Percentiles rank a stretch among this genome's conserved stretches.
These are phyloP conservation scores for Microdochium nivale DNA, from an alignment of 2,329 filamentous ascomycete species.

Conservation along the genomic window DNA sequence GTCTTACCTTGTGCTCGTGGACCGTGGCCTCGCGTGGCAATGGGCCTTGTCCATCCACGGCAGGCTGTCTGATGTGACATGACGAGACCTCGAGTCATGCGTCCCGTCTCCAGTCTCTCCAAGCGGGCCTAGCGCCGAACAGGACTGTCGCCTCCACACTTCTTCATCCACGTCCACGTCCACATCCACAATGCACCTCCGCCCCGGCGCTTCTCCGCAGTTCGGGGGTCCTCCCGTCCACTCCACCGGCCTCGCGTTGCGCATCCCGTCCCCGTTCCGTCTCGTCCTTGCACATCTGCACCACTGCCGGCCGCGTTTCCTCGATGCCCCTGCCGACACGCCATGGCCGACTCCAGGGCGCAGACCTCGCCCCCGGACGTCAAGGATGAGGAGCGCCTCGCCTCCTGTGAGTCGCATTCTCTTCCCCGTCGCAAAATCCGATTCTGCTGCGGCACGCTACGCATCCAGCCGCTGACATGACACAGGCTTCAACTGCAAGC, in stretches of 20 bases:
- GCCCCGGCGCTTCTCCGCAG: neutral
- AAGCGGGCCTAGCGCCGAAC: no score
- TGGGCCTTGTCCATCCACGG: no score
- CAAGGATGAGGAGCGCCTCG: conserved; percentile 19
- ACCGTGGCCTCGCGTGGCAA: no score
- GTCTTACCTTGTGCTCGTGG: no score
- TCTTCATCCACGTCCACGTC: no score
- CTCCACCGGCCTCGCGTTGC: neutral
- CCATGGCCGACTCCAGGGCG: conserved; percentile 14
- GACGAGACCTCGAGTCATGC: no score
- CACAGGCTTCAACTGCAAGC: conserved; percentile 21
- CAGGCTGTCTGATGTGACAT: no score
- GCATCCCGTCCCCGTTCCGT: neutral
- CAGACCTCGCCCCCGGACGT: conserved; percentile 11
- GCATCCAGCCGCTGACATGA: neutral
- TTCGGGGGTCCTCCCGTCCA: neutral
- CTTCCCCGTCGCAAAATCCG: no score
- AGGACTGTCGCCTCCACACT: no score
- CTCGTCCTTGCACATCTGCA: neutral
- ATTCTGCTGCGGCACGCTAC: neutral
- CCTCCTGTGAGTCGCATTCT: conserved; percentile 15
- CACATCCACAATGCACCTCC: no score
- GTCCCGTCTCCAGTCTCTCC: no score
- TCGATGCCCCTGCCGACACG: neutral
- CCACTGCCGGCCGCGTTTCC: neutral